These are phyloP conservation scores for Asterella californica DNA, from an alignment of 225 moss, liverwort and hornwort species.

Conservation along the genomic window DNA sequence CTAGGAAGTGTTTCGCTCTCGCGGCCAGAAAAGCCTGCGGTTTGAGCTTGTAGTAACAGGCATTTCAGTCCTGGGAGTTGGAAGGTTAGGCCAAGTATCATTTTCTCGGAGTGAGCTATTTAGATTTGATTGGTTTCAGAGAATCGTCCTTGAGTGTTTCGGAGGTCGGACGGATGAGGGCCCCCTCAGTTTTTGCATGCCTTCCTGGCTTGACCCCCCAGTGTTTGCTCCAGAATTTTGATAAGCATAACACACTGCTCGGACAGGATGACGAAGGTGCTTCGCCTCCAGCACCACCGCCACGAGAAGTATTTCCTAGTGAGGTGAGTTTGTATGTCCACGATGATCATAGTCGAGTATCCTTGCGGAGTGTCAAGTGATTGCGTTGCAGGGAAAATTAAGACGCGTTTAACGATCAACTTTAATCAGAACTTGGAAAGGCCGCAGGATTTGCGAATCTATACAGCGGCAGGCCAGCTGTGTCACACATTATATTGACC, in stretches of 20 bases:
- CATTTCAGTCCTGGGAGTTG: background rate
- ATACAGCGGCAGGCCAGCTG: background rate
- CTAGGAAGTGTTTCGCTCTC: background rate
- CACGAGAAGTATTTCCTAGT: conserved; percentile 59
- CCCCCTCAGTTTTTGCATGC: conserved; percentile 73
- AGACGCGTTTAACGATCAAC: background rate
- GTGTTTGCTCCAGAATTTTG: conserved; percentile 81
- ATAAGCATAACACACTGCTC: conserved; percentile 54
- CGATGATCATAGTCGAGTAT: background rate
- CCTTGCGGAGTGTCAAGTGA: background rate
- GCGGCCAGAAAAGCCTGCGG: background rate
- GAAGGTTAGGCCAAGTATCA: background rate
- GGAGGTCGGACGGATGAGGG: conserved; percentile 47
- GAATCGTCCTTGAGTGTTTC: background rate
- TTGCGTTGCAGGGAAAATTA: background rate
- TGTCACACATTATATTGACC: background rate
- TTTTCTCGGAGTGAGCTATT: background rate
- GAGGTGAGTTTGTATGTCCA: conserved; percentile 48
- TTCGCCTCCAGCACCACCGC: conserved; percentile 60
- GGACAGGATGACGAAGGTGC: conserved; percentile 45
- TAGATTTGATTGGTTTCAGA: background rate
- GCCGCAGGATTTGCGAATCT: background rate
- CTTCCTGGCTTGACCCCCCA: conserved; percentile 79
- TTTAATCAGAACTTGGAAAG: background rate
- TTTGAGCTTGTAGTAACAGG: background rate